Percentiles rank a stretch among this genome's conserved stretches.
These are phyloP conservation scores for Diaporthe australafricana DNA, from an alignment of 2,329 filamentous ascomycete species.

Conservation along the genomic window DNA sequence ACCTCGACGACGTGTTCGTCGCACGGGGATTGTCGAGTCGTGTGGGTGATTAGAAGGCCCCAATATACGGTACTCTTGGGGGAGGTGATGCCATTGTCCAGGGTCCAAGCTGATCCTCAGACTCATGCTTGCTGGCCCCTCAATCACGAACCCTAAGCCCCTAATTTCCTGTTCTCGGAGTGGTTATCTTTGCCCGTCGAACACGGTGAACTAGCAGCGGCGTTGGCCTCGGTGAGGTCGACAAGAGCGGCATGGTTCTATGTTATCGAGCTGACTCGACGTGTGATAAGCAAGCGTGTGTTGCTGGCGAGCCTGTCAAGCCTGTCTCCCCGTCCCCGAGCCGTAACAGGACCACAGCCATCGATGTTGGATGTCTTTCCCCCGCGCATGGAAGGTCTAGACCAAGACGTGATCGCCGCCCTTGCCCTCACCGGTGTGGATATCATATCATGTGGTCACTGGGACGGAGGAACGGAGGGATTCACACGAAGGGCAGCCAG, in stretches of 20 bases:
- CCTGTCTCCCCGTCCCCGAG: not conserved
- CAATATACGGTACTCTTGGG: not conserved
- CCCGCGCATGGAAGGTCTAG: constrained; percentile 18
- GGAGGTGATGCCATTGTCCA: not conserved
- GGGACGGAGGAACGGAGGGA: constrained; percentile 10
- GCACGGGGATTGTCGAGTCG: constrained; percentile 2
- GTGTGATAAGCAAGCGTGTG: not conserved
- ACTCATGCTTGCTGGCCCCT: constrained; percentile 1
- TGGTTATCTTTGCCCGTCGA: not conserved
- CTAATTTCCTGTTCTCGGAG: constrained; percentile 14
- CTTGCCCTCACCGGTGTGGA: constrained; percentile 36
- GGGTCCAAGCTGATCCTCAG: constrained; percentile 3
- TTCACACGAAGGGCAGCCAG: not conserved
- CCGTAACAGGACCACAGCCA: not conserved
- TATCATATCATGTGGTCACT: constrained; percentile 30
- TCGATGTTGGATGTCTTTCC: not conserved
- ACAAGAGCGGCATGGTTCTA: constrained; percentile 21
- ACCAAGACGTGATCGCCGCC: constrained; percentile 20
- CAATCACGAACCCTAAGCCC: not conserved
- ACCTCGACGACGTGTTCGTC: constrained; percentile 20
- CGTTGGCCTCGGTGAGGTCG: constrained; percentile 24
- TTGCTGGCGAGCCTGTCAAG: not conserved
- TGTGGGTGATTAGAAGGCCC: not conserved
- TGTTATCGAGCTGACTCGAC: constrained; percentile 17
- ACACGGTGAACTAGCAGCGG: constrained; percentile 17